Base-by-base conservation (phyloP, 306 rosid genomes). In the Vigna unguiculata region DNA sequence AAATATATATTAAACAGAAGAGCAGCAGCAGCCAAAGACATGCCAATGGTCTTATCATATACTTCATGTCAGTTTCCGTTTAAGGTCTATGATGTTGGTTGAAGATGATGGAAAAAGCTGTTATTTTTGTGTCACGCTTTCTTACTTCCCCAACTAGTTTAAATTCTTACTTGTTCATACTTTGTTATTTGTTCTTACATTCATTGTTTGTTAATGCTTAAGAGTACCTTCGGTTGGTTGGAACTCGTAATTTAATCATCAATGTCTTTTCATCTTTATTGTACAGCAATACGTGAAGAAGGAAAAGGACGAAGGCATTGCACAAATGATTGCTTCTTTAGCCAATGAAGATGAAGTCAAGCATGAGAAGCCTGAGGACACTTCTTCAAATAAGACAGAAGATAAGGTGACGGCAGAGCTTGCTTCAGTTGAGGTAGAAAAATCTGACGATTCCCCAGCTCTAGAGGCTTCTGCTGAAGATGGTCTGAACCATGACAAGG, bases 221-320 rank as follows among this genome's bases (percentile, higher is more conserved):
- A 22, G n/a, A 7, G 10, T 49, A 3, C 43, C 57, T 68, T 78
- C 19, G 13, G 17, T 68, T 17, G 13, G 17, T 68, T 17, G 7
- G 14, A 13, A 47, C 51, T 41, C 10, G 20, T 16, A 17, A 36
- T 28, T 58, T 61, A 49, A 41, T 21, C n/a, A 72, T 41, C 12
- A 75, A n/a, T 15, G 65, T 0, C 54, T 74, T 20, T 47, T 40
- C 66, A 65, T 59, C 28, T 61, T 49, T 78, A 51, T 43, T 62
- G 6, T 74, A 16, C 57, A 91, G 90, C 73, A 81, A 68, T 76
- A 76, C 41, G 94, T 83, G 76, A 87, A 87, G 75, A 72, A 80
- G 71, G 80, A 81, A 60, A 83, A 77, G 54, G 85, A 84, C 34
- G 93, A 72, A 40, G 81, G 61, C 34, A 69, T 57, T 32, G 86